Evolutionary conservation across 441 rosid species (phyloP).

Genomic region (Hura crepitans): DNA sequence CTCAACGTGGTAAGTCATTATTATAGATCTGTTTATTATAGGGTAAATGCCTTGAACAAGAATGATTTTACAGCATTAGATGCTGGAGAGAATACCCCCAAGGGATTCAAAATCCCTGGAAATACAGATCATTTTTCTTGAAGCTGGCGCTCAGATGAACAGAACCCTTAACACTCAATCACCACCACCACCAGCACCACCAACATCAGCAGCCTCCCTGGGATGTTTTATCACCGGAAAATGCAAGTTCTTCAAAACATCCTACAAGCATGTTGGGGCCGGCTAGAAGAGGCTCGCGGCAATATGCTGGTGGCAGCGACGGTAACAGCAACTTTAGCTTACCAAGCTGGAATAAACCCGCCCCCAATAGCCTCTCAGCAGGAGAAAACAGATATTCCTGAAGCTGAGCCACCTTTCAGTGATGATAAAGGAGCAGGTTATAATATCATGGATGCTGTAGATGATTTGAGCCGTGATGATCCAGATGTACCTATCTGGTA

Average conservation of each 20-base stretch:
- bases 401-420: not conserved
- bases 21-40: too few species aligned
- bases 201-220: not conserved
- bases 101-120: not conserved
- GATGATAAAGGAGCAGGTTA: too few species aligned
- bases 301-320: not conserved
- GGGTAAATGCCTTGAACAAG: not conserved
- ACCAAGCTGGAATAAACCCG: conserved; percentile 7
- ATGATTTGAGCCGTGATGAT: not conserved
- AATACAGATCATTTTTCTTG: not conserved
- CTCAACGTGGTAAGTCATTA: too few species aligned
- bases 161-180: not conserved
- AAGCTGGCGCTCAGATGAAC: not conserved
- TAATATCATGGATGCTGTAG: not conserved
- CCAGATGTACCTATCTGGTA: not conserved
- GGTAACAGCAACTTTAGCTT: not conserved
- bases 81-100: not conserved
- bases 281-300: not conserved
- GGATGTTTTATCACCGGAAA: not conserved
- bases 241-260: not conserved
- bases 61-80: not conserved
- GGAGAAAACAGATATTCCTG: not conserved
- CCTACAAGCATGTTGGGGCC: not conserved
- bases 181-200: not conserved
- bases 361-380: not conserved